Evolutionary conservation across 768 basidiomycete species (phyloP), one percentile per base, ranked within the genome.

Genomic region (Phallus indusiatus): DNA sequence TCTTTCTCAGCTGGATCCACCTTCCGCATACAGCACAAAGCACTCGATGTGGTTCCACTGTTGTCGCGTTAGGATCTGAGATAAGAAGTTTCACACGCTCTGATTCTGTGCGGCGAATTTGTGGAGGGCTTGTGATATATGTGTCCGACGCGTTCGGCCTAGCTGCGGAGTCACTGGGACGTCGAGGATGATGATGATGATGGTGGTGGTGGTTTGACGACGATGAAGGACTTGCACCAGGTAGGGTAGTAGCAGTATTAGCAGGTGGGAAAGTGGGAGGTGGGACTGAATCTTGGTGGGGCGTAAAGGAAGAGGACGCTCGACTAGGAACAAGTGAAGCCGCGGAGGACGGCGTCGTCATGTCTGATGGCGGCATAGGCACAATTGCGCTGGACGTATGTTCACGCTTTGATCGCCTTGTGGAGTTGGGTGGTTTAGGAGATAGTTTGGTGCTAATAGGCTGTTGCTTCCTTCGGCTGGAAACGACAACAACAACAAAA

Each of bases 1-100:
- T 64, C 33, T 90, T 87, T 54, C 88, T 70, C 24, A 88, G 72
- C 52, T 71, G 75, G 58, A 89, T 75, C 85, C 85, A 87, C 60
- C 76, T 81, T 55, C 79, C 70, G 66, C 88, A 90, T 35, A 72
- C 75, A 62, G 76, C 77, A 67, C 88, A 90, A 53, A 79, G 70
- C n/a, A 80, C 81, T 56, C 76, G 74, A 53, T 79, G 71, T 2
- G 78, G 72, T 63, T 81, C 74, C 17, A 82, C 72, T 54, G 75
- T 77, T 54, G 78, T 78, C 5, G 73, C 73, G 55, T 74, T 74
- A 17, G 78, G 75, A 67, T 88, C 86, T 2, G 74, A 68, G 56
- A 80, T 77, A 2, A 90, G 71, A 36, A 74, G 61, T 16, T 75
- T 76, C 62, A 79, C 77, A 60, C 82, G 74, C 64, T 84, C 77